A percentile compares a stretch with the other conserved stretches of the same genome.
Conservation (phyloP, 140 eudicot species). For the Erigeron philadelphicus region DNA sequence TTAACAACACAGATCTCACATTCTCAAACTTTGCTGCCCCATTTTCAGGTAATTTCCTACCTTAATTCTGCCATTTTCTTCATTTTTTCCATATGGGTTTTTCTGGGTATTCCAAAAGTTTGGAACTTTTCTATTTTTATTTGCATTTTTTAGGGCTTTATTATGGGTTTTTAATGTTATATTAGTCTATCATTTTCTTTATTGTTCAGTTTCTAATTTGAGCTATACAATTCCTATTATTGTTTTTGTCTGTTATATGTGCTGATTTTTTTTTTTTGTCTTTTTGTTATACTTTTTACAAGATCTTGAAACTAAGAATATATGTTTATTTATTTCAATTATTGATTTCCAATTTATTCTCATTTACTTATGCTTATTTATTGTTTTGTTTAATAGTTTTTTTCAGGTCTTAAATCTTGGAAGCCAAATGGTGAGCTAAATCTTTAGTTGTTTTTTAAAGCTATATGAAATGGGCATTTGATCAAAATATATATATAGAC, state of each 20-base stretch:
- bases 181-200: neutral
- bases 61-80: conserved; percentile 10
- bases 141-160: neutral
- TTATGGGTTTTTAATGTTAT: neutral
- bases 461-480: conserved; percentile 1
- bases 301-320: conserved; percentile 25
- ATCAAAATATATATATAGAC: neutral
- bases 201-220: neutral
- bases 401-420: conserved; percentile 30
- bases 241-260: conserved; percentile 13
- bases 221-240: neutral
- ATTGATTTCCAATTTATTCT: neutral
- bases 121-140: neutral
- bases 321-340: neutral
- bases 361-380: conserved; percentile 14
- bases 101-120: conserved; percentile 9
- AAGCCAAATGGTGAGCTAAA: conserved; percentile 31
- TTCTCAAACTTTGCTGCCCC: conserved; percentile 14
- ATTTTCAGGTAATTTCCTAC: conserved; percentile 25
- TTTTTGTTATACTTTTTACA: conserved; percentile 14
- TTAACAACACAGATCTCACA: conserved; percentile 15
- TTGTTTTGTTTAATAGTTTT: neutral
- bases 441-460: neutral
- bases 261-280: conserved; percentile 15
- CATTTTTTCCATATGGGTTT: conserved; percentile 8